Conservation (phyloP, 371 early-diverging fungal genomes). For the Zychaea mexicana region DNA sequence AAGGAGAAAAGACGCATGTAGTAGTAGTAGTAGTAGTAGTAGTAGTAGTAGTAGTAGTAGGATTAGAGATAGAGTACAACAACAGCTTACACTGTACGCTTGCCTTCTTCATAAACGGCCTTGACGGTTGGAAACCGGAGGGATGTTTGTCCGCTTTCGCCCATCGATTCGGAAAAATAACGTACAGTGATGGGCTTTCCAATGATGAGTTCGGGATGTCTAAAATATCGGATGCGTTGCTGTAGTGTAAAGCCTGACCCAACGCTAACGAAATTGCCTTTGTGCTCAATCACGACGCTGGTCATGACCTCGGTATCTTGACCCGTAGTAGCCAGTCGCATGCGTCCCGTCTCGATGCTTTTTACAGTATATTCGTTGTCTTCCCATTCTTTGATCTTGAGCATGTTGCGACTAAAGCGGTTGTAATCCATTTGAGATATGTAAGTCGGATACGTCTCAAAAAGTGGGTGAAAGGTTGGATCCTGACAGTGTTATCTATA, state of each 20-base stretch:
- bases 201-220: slow-evolving; percentile 45
- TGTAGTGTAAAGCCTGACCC: slow-evolving; percentile 59
- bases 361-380: slow-evolving; percentile 59
- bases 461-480: neutral
- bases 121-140: slow-evolving; percentile 64
- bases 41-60: neutral
- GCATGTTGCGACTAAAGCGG: slow-evolving; percentile 41
- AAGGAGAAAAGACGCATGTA: slow-evolving; percentile 58
- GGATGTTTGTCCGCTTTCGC: slow-evolving; percentile 31
- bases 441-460: neutral
- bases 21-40: neutral
- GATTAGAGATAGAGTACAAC: neutral
- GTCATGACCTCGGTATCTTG: slow-evolving; percentile 45
- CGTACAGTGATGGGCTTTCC: slow-evolving; percentile 60
- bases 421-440: neutral
- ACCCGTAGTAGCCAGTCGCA: slow-evolving; percentile 53
- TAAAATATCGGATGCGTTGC: slow-evolving; percentile 44
- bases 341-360: slow-evolving; percentile 48
- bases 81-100: slow-evolving; percentile 13
- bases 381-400: slow-evolving; percentile 62
- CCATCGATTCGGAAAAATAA: slow-evolving; percentile 56
- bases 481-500: too few relatives aligned
- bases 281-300: slow-evolving; percentile 52
- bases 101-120: slow-evolving; percentile 50
- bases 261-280: slow-evolving; percentile 52